A percentile compares a stretch with the other conserved stretches of the same genome.
Evolutionary conservation across 1,284 basidiomycete genomes (phyloP).

Genomic region (Inonotus hispidus): DNA sequence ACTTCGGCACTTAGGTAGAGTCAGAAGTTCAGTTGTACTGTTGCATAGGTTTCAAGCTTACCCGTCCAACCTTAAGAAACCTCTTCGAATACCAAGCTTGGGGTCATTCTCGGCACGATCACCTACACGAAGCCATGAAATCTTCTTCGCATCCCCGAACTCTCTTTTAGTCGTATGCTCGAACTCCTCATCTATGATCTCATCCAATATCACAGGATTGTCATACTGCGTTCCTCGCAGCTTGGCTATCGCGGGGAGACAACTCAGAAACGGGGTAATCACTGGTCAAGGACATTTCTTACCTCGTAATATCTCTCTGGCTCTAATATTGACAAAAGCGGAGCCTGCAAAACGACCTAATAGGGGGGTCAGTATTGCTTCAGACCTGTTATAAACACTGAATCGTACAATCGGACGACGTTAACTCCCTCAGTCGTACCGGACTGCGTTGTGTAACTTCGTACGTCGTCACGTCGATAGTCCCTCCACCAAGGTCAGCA

Average conservation of each 20-base stretch:
- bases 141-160: conserved; percentile 58
- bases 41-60: conserved; percentile 27
- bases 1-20: conserved; percentile 44
- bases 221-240: conserved; percentile 40
- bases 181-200: conserved; percentile 57
- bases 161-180: conserved; percentile 75
- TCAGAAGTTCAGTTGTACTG: background rate
- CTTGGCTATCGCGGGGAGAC: background rate
- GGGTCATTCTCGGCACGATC: conserved; percentile 67
- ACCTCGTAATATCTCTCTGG: background rate
- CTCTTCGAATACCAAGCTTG: conserved; percentile 59
- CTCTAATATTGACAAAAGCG: conserved; percentile 57
- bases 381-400: background rate
- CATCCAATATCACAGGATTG: conserved; percentile 59
- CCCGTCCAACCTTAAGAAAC: conserved; percentile 66
- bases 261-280: too few species aligned
- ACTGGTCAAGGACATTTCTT: background rate
- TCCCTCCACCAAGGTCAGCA: conserved; percentile 74
- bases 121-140: conserved; percentile 67
- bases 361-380: background rate
- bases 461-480: conserved; percentile 73
- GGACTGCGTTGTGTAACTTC: conserved; percentile 62
- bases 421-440: conserved; percentile 73
- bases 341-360: conserved; percentile 72
- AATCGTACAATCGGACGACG: conserved; percentile 72